Evolutionary conservation across 306 rosid genomes (phyloP).

Genomic region (Pueraria montana): DNA sequence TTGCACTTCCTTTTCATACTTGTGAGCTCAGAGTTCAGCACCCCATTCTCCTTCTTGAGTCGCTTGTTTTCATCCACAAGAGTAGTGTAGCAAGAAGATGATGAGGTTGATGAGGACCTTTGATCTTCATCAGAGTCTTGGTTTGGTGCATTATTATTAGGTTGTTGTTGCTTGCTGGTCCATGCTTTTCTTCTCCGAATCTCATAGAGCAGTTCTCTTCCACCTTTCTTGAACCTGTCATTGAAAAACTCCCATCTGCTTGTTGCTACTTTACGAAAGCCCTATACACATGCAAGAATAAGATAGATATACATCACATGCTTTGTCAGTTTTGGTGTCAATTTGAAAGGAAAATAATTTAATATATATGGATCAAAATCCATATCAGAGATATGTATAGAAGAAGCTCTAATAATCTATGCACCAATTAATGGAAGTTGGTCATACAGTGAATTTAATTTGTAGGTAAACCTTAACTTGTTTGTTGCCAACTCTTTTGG

Average conservation of each 20-base stretch:
- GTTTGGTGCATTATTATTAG: not conserved
- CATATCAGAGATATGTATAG: not conserved
- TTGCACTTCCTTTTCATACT: conserved; percentile 76
- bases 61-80: conserved; percentile 85
- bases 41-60: conserved; percentile 80
- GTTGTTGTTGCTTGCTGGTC: conserved; percentile 60
- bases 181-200: conserved; percentile 87
- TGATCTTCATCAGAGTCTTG: conserved; percentile 78
- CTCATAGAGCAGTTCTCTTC: conserved; percentile 66
- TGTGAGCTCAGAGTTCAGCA: conserved; percentile 65
- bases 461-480: not conserved
- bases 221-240: conserved; percentile 79
- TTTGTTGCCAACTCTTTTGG: not conserved
- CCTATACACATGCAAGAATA: conserved; percentile 56
- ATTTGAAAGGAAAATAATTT: not conserved
- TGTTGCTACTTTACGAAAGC: conserved; percentile 85
- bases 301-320: not conserved
- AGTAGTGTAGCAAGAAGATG: conserved; percentile 62
- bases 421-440: not conserved
- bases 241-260: conserved; percentile 95
- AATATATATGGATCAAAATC: not conserved
- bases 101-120: conserved; percentile 80
- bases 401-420: not conserved
- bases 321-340: not conserved
- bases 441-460: not conserved